phyloP scores from a whole-genome alignment of 192 early-diverging fungal species.

The Obelidium mucronatum region DNA sequence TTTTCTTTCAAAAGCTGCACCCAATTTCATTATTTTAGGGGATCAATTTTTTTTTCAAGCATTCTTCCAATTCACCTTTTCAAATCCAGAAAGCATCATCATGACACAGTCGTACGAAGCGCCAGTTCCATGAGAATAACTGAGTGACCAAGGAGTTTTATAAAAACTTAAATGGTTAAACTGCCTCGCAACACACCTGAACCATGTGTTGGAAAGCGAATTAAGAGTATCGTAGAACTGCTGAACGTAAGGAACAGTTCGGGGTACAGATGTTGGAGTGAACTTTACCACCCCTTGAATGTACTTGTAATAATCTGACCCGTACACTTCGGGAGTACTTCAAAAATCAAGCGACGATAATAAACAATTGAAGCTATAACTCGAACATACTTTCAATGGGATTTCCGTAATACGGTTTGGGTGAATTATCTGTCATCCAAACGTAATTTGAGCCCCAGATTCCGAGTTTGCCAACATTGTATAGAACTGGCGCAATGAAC shows the following conservation, averaged over 20 bases:
- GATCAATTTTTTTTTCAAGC: too few species aligned
- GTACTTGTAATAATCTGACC: not conserved
- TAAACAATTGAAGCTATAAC: not conserved
- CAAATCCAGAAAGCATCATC: constrained; percentile 17
- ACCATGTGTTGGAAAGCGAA: not conserved
- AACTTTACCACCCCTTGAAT: not conserved
- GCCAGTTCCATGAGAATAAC: not conserved
- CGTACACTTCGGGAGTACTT: not conserved
- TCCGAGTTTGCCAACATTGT: not conserved
- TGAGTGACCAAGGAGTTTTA: not conserved
- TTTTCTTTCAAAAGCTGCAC: not conserved
- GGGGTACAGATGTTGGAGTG: not conserved
- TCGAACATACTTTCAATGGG: not conserved
- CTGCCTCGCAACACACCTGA: too few species aligned
- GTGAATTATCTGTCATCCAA: constrained; percentile 17
- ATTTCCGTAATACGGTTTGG: not conserved
- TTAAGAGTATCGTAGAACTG: not conserved
- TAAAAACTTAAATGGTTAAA: too few species aligned
- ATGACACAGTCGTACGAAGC: constrained; percentile 19
- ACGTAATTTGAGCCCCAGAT: not conserved
- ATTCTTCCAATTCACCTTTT: too few species aligned
- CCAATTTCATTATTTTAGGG: too few species aligned
- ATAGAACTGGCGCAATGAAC: not conserved
- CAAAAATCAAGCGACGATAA: too few species aligned
- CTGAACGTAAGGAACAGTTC: not conserved